Conservation (phyloP, 805 yeast genomes). For the Saturnispora diversa region DNA sequence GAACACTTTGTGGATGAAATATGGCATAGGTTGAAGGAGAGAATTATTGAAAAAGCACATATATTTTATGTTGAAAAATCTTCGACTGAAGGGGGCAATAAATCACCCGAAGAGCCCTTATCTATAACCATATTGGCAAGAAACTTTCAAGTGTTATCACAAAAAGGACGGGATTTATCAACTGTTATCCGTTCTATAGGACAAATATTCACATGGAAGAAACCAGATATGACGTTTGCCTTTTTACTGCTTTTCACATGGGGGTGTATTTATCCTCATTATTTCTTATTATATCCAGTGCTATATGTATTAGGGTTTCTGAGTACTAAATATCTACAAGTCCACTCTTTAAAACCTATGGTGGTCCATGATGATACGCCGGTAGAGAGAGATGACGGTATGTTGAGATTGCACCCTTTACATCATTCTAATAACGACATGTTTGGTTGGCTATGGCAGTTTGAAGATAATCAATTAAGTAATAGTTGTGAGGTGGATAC, state of each 20-base stretch:
- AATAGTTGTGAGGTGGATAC: too few relatives aligned
- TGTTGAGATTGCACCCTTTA: conserved; percentile 7
- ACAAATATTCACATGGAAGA: conserved; percentile 50
- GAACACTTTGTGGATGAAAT: conserved; percentile 4
- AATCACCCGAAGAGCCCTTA: conserved; percentile 22
- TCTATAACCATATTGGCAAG: conserved; percentile 49
- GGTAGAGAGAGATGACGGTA: conserved; percentile 5
- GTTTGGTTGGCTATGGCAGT: conserved; percentile 15
- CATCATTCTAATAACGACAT: conserved; percentile 10
- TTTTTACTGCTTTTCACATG: conserved; percentile 53
- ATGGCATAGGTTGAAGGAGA: not conserved
- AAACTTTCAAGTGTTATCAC: conserved; percentile 51
- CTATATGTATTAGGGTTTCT: conserved; percentile 48
- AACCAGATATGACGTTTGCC: conserved; percentile 61
- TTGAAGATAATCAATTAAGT: too few relatives aligned
- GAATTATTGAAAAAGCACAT: not conserved
- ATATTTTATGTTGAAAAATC: not conserved
- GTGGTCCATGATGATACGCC: conserved; percentile 31
- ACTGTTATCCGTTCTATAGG: not conserved
- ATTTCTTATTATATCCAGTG: conserved; percentile 57
- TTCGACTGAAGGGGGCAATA: not conserved
- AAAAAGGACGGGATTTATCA: conserved; percentile 45
- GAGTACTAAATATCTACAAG: conserved; percentile 58
- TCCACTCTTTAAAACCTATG: conserved; percentile 51
- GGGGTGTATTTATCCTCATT: conserved; percentile 63